Evolutionary conservation across 352 stramenopile species (phyloP).

Genomic region (Phytopythium vexans): DNA sequence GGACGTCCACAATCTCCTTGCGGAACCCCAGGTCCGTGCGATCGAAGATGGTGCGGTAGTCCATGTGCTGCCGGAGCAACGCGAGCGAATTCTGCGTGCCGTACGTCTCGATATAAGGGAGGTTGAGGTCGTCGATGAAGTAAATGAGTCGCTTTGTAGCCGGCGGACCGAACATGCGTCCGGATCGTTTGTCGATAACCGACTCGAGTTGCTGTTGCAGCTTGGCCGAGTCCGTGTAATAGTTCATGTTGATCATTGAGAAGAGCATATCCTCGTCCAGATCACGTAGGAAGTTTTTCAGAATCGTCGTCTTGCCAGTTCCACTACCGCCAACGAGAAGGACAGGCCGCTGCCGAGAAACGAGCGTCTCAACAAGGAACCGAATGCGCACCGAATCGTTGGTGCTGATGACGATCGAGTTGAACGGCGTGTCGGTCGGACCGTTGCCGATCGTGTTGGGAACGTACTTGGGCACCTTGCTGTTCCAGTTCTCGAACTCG

Average conservation of each 20-base stretch:
- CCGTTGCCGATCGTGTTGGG: constrained; percentile 91
- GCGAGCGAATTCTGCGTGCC: constrained; percentile 96
- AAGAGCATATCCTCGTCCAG: constrained; percentile 93
- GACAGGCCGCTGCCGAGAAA: constrained; percentile 90
- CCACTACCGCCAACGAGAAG: constrained; percentile 96
- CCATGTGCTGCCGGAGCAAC: constrained; percentile 94
- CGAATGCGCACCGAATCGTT: constrained; percentile 95
- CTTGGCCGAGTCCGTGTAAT: constrained; percentile 95
- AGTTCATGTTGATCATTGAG: constrained; percentile 98
- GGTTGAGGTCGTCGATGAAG: constrained; percentile 97
- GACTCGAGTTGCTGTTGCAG: constrained; percentile 95
- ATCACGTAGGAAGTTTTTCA: constrained; percentile 94
- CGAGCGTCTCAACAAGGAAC: constrained; percentile 93
- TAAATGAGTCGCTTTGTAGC: constrained; percentile 96
- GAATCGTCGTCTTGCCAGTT: constrained; percentile 97
- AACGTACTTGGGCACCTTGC: constrained; percentile 90
- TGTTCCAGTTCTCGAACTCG: constrained; percentile 93
- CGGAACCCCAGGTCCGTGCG: constrained; percentile 93
- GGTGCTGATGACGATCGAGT: constrained; percentile 95
- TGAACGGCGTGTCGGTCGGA: constrained; percentile 94
- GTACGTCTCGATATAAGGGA: constrained; percentile 97
- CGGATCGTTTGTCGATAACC: constrained; percentile 96
- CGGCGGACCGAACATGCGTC: constrained; percentile 93
- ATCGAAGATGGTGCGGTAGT: constrained; percentile 96
- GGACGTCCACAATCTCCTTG: constrained; percentile 96